Base-by-base conservation (phyloP, 1,284 basidiomycete genomes). In the Pyrrhoderma lamaoense region DNA sequence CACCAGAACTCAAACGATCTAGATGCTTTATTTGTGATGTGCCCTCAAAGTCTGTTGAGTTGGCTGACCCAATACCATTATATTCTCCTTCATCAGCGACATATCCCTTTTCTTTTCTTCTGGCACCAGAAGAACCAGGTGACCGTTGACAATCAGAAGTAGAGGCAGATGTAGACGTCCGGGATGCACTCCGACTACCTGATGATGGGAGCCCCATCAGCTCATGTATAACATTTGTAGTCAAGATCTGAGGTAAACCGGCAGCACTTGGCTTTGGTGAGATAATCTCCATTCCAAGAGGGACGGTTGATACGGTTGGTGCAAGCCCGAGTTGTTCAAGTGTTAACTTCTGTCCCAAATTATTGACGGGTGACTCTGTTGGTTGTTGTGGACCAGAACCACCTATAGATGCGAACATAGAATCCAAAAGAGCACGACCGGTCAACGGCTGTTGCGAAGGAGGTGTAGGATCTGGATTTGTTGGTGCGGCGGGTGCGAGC, bases 401-500 rank as follows among this genome's bases (percentile, higher is more conserved):
- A 11, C 27, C 11, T 13, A 39, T 45, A 3, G 58, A 61, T 8
- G 62, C 57, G 52, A 64, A 64, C 44, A 64, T 61, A 13, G 58
- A 52, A 23, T 62, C 55, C 3, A 62, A 56, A 9, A 62, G 53
- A 36, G 61, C 46, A 3, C 51, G 45, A 13, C 62, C 62, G 21
- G 43, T 58, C 25, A 45, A 45, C 23, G 44, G 56, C 19, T 36
- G 21, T 45, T 47, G 53, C 21, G 45, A 43, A 46, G n/a, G 43
- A 46, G n/a, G 43, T 31, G 45, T 47, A 25, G 31, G 51, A 31
- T 51, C 49, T 21, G 53, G 38, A 5, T 7, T 5, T 21, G 37
- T 21, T 18, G 22, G 38, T 18, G 16, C 23, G n/a, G 55, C 22
- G 18, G 53, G 37, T 19, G 54, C 25, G 27, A 85, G 66, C 61